Base-by-base conservation (phyloP, 2,329 filamentous ascomycete genomes). In the Aureobasidium sp. region DNA sequence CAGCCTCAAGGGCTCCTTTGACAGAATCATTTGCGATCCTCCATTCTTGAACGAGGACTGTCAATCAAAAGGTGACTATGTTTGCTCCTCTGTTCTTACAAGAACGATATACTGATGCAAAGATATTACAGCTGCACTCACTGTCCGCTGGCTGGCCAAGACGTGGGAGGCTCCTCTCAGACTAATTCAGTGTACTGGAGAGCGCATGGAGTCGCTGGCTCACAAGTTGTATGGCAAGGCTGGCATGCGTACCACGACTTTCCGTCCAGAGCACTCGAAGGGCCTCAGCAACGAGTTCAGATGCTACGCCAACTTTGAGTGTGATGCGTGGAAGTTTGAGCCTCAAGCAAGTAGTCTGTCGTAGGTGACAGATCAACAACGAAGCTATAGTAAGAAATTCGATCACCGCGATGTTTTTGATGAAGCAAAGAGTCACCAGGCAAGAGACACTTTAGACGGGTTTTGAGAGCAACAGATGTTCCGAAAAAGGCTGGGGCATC, bases 1-100 rank as follows among this genome's bases (percentile, higher is more conserved):
- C 14, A 73, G 81, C 37, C 73, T 91, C 39, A 89, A 87, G 70
- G 84, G 82, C 22, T 77, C 75, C 22, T 83, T 87, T 51, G 87
- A 91, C 73, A 81, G 85, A 60, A 81, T 93, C 64, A 87, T 92
- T 61, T 84, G 83, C 67, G 90, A 94, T 70, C 90, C 90, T 9
- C 90, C 90, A 0, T 93, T 93, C 71, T 78, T 93, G 39, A 90
- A 84, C 71, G 83, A 88, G 65, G 88, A 93, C 70, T 93, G 89
- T 71, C 88, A 93, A 72, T 90, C 88, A 0, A 91, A 91, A 78
- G 79, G 87, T 88, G 68, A 34, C 31, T 12, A 34, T 12, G 2
- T 15, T 15, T 14, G 47, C 57, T 64, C 67, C 68, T 55, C 14
- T 51, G 29, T 34, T 34, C 14, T n/a, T n/a, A 1, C n/a, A 17